Percentiles rank a stretch among this genome's conserved stretches.
Conservation (phyloP, 192 early-diverging fungal species). For the Coemansia javaensis region DNA sequence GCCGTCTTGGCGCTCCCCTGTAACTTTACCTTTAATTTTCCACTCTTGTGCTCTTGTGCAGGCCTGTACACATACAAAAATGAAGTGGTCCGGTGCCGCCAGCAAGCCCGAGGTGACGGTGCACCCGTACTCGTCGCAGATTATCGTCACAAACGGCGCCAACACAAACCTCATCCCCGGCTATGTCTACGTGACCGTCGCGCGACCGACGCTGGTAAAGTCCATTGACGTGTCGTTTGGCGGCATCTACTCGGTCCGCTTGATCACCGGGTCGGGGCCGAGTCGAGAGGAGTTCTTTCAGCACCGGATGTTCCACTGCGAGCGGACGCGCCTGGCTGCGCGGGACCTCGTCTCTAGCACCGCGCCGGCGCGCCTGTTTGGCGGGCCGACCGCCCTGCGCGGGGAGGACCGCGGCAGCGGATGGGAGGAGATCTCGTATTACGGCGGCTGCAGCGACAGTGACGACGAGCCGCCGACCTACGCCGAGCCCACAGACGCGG, state of each 20-base stretch:
- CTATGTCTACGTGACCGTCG: slow-evolving; percentile 9
- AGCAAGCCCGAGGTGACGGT: slow-evolving; percentile 16
- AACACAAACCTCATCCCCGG: slow-evolving; percentile 32
- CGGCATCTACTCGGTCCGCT: slow-evolving; percentile 31
- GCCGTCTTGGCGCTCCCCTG: too few relatives aligned
- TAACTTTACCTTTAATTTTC: too few relatives aligned
- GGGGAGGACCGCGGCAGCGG: background rate
- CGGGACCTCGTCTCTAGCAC: slow-evolving; percentile 4
- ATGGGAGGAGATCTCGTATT: slow-evolving; percentile 9
- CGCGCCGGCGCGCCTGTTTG: background rate
- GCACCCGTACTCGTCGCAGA: slow-evolving; percentile 26
- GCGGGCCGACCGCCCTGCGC: background rate
- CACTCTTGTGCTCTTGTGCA: too few relatives aligned
- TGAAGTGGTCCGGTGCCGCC: slow-evolving; percentile 13
- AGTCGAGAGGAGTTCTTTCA: slow-evolving; percentile 23
- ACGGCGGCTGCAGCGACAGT: slow-evolving; percentile 10
- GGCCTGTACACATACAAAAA: too few relatives aligned
- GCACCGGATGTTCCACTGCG: slow-evolving; percentile 27
- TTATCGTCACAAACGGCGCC: slow-evolving; percentile 27
- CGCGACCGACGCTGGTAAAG: slow-evolving; percentile 17
- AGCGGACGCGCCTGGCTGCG: slow-evolving; percentile 7
- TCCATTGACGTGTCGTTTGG: slow-evolving; percentile 14
- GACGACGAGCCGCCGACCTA: slow-evolving; percentile 5
- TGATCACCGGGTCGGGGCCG: slow-evolving; percentile 17
- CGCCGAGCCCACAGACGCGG: background rate